Evolutionary conservation across 371 early-diverging fungal species (phyloP), one percentile per base, ranked within the genome.

Genomic region (Rhizomucor pusillus): DNA sequence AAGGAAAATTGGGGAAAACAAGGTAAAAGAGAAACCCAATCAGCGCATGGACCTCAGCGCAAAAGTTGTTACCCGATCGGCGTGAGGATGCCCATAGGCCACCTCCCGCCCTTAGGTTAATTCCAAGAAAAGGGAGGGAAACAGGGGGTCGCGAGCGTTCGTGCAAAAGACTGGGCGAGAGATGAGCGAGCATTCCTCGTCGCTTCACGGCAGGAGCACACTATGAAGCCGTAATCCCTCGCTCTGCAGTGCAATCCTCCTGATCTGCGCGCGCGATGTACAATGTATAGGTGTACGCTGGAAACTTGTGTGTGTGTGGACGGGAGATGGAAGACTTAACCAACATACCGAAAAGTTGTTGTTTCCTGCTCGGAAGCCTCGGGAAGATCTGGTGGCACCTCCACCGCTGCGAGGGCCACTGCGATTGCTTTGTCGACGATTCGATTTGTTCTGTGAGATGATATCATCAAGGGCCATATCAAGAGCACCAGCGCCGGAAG

Each of bases 401-500:
- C 63, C 54, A 25, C 56, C 57, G 35, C 57, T 50, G 23, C 59
- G 59, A 2, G 45, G 18, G 33, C 46, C 46, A 23, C 57, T 39
- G 46, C 54, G 34, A 20, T 29, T 50, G 29, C 23, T 44, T n/a
- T 33, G 29, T 52, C 49, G 46, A 35, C 54, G 59, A 47, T 53
- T 52, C 23, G 59, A 14, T 41, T 48, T 51, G 54, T 62, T 71
- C 55, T 69, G 67, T 23, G 68, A 58, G 43, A 77, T 77, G 51
- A 77, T 71, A 54, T 77, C 77, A 54, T 77, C 77, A 69, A 77
- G 77, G 47, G 77, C 73, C 77, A 77, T 77, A 59, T 77, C 77
- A 44, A 77, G 73, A 57, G 67, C 71, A 35, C 67, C 65, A 48
- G 57, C 33, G 33, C 51, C 55, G 34, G 63, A 54, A 20, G 63